Percentiles rank a stretch among this genome's conserved stretches.
Conservation (phyloP, 2,329 filamentous ascomycete species). For the Fusarium albidum region DNA sequence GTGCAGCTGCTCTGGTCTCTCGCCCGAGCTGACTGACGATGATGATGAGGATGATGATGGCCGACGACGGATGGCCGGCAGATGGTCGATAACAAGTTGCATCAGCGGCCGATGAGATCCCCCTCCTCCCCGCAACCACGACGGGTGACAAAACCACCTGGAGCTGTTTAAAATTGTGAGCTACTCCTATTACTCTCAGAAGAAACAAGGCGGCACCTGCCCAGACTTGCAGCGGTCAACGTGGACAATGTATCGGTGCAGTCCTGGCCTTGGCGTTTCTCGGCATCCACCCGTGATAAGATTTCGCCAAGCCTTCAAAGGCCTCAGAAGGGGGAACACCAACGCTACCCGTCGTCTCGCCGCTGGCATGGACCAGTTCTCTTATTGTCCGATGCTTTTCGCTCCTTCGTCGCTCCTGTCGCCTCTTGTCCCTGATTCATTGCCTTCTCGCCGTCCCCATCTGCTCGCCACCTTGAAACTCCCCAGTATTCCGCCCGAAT, state of each 20-base stretch:
- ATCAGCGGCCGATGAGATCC: slow-evolving; percentile 11
- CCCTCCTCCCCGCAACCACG: slow-evolving; percentile 2
- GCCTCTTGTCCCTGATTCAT: slow-evolving; percentile 23
- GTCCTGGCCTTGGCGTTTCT: slow-evolving; percentile 43
- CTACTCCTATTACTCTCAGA: slow-evolving; percentile 1
- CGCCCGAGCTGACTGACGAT: slow-evolving; percentile 18
- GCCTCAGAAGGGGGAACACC: slow-evolving; percentile 42
- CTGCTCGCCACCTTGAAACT: slow-evolving; percentile 12
- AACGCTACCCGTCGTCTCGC: slow-evolving; percentile 37
- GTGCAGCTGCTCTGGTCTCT: background rate
- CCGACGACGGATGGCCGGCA: too few species aligned
- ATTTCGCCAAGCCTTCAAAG: slow-evolving; percentile 45
- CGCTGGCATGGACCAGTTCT: slow-evolving; percentile 33
- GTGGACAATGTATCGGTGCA: slow-evolving; percentile 41
- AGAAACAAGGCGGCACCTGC: slow-evolving; percentile 26
- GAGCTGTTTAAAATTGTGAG: slow-evolving; percentile 1
- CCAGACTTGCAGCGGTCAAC: slow-evolving; percentile 40
- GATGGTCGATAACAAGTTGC: background rate
- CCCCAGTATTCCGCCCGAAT: slow-evolving; percentile 24
- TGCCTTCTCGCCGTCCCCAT: slow-evolving; percentile 24
- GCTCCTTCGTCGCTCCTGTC: slow-evolving; percentile 21
- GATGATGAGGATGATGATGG: slow-evolving; percentile 20
- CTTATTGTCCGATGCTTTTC: slow-evolving; percentile 29
- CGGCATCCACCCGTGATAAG: slow-evolving; percentile 43
- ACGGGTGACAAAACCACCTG: slow-evolving; percentile 1